phyloP scores from a whole-genome alignment of 2,329 filamentous ascomycete species.

The Cladophialophora chaetospira region DNA sequence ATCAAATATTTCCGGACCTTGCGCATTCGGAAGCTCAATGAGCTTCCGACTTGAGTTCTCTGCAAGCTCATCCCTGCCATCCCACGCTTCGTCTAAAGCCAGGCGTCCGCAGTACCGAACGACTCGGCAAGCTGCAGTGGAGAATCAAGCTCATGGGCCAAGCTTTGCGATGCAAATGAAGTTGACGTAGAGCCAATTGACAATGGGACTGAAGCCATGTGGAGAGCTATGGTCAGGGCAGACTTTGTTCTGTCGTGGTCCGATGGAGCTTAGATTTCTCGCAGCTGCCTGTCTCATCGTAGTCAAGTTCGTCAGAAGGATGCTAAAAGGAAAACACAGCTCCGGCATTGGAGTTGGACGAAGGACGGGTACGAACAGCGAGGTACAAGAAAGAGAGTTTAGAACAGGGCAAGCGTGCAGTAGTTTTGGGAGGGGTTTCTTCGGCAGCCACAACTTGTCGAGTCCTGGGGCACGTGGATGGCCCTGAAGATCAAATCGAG shows the following conservation, averaged over 20 bases:
- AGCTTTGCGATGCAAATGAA: constrained; percentile 5
- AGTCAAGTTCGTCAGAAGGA: constrained; percentile 3
- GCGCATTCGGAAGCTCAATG: background rate
- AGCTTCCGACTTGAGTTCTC: background rate
- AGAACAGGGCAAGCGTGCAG: constrained; percentile 1
- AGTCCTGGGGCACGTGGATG: constrained; percentile 7
- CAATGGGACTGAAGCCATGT: constrained; percentile 3
- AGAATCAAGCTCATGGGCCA: constrained; percentile 2
- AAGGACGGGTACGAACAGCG: background rate
- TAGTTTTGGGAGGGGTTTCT: background rate
- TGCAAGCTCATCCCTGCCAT: background rate
- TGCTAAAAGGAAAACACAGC: background rate
- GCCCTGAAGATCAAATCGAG: background rate
- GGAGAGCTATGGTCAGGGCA: background rate
- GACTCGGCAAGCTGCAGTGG: background rate
- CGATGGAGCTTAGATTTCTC: background rate
- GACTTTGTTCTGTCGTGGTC: background rate
- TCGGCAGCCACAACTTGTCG: constrained; percentile 8
- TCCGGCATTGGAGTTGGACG: background rate
- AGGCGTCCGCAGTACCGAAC: background rate
- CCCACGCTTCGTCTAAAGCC: background rate
- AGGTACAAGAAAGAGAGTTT: background rate
- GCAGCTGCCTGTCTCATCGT: constrained; percentile 16
- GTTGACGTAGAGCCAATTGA: constrained; percentile 4
- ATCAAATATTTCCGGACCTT: constrained; percentile 8